A percentile compares a stretch with the other conserved stretches of the same genome.
These are phyloP conservation scores for Calocybe gambosa DNA, from an alignment of 1,284 basidiomycete species.

Conservation along the genomic window DNA sequence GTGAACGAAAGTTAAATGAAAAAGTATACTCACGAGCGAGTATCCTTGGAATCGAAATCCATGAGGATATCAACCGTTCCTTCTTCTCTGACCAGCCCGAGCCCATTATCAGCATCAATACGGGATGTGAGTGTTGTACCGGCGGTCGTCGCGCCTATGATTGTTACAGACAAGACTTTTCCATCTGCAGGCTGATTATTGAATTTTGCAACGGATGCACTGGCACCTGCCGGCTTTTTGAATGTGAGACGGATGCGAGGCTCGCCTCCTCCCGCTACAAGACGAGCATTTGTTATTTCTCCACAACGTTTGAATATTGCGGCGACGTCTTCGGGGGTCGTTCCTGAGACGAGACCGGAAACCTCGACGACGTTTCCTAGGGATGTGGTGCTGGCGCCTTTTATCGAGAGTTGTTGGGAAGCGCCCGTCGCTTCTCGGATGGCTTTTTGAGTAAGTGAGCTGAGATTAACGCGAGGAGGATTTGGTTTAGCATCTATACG, in stretches of 20 bases:
- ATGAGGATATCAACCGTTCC: slow-evolving; percentile 68
- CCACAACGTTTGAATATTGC: slow-evolving; percentile 83
- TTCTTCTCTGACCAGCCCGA: slow-evolving; percentile 53
- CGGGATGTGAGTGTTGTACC: slow-evolving; percentile 50
- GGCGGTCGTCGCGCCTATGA: slow-evolving; percentile 51
- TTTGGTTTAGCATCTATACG: slow-evolving; percentile 42
- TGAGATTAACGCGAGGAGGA: slow-evolving; percentile 39
- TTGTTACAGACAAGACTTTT: slow-evolving; percentile 56
- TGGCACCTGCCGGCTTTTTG: slow-evolving; percentile 58
- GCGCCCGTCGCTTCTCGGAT: slow-evolving; percentile 42
- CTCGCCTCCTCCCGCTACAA: slow-evolving; percentile 34
- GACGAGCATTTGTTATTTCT: slow-evolving; percentile 51
- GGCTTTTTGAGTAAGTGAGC: slow-evolving; percentile 48
- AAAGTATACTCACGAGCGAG: slow-evolving; percentile 50
- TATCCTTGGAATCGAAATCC: slow-evolving; percentile 37
- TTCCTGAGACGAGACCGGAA: slow-evolving; percentile 67
- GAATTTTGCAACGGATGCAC: slow-evolving; percentile 67
- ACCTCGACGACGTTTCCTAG: slow-evolving; percentile 71
- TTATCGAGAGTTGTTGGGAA: slow-evolving; percentile 51
- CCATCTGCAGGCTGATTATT: slow-evolving; percentile 81
- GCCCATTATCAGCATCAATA: slow-evolving; percentile 47
- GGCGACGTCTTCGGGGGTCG: slow-evolving; percentile 78
- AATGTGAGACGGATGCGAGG: slow-evolving; percentile 71
- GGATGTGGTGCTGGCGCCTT: slow-evolving; percentile 55
- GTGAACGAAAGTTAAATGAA: neutral